Base-by-base conservation (phyloP, 164 flowering plant genomes). In the Berberis vulgaris region DNA sequence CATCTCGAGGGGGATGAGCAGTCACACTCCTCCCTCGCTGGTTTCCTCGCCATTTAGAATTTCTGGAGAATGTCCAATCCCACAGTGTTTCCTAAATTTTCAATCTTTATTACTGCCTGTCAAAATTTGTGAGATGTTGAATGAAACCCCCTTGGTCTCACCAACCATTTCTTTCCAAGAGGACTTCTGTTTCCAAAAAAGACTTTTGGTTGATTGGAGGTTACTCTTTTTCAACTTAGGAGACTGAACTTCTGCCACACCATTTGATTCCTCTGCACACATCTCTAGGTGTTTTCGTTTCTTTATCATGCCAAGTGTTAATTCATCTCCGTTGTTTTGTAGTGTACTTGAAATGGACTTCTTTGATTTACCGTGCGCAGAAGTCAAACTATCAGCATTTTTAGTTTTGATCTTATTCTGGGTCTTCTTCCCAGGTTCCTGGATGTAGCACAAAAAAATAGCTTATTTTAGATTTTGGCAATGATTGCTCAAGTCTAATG, bases 141-240 rank as follows among this genome's bases (percentile, higher is more conserved):
- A 89, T 2, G 83, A 75, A 68, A 68, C 73, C 58, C 46, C 72
- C 44, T 65, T 67, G 2, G 61, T 60, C 60, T 73, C 84, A 26
- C 73, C 70, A 55, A 89, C 79, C 65, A 89, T 69, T 69, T 86
- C 78, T 56, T 77, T 81, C 92, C 90, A 89, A 2, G 96, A 79
- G 46, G 79, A 80, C 66, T 83, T 81, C 45, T 79, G 83, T 39
- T 54, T 64, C 90, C 87, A 81, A 12, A 82, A 67, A 45, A 73
- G 67, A 70, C 90, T 89, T 68, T 71, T 2, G 12, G 11, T 39
- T 46, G 64, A 52, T 54, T 67, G 70, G 10, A 45, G n/a, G n/a
- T n/a, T n/a, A n/a, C n/a, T 76, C 6, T 13, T 49, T 52, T 57
- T 57, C 47, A 57, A 41, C 6, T 68, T 12, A 61, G 79, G 60